A percentile compares a stretch with the other conserved stretches of the same genome.
These are phyloP conservation scores for Mortierella sp. DNA, from an alignment of 371 early-diverging fungal genomes.

Conservation along the genomic window DNA sequence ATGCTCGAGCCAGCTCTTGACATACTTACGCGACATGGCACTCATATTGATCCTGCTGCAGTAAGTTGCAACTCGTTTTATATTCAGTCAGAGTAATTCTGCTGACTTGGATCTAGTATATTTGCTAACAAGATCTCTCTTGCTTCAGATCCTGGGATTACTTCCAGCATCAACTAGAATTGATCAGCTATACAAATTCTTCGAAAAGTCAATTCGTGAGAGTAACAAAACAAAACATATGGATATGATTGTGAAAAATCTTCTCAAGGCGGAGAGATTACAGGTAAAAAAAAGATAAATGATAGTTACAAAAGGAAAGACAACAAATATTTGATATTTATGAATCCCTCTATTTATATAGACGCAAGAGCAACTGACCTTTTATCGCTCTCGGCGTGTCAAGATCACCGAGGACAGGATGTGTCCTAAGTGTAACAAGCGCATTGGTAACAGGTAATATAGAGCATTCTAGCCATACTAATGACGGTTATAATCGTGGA, in stretches of 20 bases:
- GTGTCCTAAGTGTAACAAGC: slow-evolving; percentile 85
- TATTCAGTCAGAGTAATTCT: slow-evolving; percentile 4
- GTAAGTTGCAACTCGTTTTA: slow-evolving; percentile 28
- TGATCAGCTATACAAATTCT: slow-evolving; percentile 70
- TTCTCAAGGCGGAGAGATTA: slow-evolving; percentile 76
- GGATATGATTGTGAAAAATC: slow-evolving; percentile 77
- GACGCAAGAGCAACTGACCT: slow-evolving; percentile 78
- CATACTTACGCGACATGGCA: slow-evolving; percentile 75
- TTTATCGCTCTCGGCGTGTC: slow-evolving; percentile 74
- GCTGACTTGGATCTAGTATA: not conserved
- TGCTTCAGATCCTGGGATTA: slow-evolving; percentile 59
- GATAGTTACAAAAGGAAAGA: not conserved
- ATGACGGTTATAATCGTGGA: not conserved
- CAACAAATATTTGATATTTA: not conserved
- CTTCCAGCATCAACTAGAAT: slow-evolving; percentile 69
- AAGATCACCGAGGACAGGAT: slow-evolving; percentile 83
- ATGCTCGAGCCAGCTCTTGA: slow-evolving; percentile 74
- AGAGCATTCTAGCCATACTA: not conserved
- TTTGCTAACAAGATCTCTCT: not conserved
- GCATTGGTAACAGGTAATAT: slow-evolving; percentile 80
- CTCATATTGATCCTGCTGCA: slow-evolving; percentile 74
- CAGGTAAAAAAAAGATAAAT: slow-evolving; percentile 61
- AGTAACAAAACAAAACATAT: slow-evolving; percentile 73
- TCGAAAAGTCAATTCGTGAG: slow-evolving; percentile 78
- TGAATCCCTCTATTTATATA: slow-evolving; percentile 38